Evolutionary conservation across 169 alveolate species (phyloP).

Genomic region (Plasmodium malariae): DNA sequence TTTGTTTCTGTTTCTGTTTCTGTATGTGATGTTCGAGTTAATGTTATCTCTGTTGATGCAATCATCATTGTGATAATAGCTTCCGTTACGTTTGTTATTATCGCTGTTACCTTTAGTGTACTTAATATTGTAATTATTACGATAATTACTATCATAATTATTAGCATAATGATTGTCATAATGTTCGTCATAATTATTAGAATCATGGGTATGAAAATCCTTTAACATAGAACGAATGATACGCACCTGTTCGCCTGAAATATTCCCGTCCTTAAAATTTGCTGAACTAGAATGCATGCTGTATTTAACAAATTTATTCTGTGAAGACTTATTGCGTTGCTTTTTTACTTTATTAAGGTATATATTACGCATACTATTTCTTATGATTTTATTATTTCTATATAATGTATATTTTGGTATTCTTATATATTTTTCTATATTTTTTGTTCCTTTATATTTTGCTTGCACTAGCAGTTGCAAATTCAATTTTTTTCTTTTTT

Average conservation of each 20-base stretch:
- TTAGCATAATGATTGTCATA: too few species aligned
- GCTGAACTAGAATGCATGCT: background rate
- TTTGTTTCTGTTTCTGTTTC: background rate
- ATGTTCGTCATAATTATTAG: too few species aligned
- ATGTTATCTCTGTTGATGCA: too few species aligned
- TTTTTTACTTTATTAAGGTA: conserved; percentile 2
- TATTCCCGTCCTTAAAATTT: background rate
- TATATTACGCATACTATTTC: background rate
- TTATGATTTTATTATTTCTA: background rate
- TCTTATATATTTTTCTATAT: conserved; percentile 9
- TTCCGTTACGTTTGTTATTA: too few species aligned
- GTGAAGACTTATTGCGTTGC: background rate
- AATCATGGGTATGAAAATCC: too few species aligned
- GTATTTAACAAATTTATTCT: background rate
- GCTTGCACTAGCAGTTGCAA: background rate
- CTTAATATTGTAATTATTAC: too few species aligned
- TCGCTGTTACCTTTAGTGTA: too few species aligned
- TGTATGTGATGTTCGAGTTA: too few species aligned
- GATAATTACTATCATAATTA: too few species aligned
- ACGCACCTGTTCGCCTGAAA: background rate
- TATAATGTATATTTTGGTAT: background rate
- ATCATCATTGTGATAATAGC: too few species aligned
- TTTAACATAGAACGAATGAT: too few species aligned
- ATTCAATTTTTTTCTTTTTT: conserved; percentile 34
- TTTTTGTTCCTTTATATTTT: background rate